These are phyloP conservation scores for Kazachstania africana DNA, from an alignment of 805 yeast species.

Conservation along the genomic window DNA sequence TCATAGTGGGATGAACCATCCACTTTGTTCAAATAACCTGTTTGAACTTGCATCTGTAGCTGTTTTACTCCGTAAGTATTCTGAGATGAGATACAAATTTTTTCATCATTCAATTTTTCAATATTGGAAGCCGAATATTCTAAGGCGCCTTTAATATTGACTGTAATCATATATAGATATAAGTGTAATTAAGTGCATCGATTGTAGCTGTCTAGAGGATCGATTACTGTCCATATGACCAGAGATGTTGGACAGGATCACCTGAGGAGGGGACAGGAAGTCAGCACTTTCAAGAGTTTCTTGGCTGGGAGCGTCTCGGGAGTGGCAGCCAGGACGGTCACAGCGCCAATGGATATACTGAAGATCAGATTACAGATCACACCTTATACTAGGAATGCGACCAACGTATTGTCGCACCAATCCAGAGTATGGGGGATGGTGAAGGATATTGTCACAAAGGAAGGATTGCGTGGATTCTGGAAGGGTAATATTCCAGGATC, in stretches of 20 bases:
- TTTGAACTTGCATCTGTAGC: slow-evolving; percentile 6
- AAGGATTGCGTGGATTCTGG: slow-evolving; percentile 78
- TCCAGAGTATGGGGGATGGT: slow-evolving; percentile 22
- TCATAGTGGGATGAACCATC: slow-evolving; percentile 68
- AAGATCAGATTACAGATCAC: slow-evolving; percentile 22
- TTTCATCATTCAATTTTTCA: no score
- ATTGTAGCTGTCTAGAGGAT: no score
- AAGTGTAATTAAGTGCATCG: no score
- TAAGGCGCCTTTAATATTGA: no score
- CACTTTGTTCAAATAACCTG: slow-evolving; percentile 39
- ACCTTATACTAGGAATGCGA: slow-evolving; percentile 6
- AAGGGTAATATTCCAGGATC: slow-evolving; percentile 94
- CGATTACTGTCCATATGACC: no score
- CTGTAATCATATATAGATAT: no score
- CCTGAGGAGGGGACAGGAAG: slow-evolving; percentile 39
- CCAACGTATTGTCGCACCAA: neutral
- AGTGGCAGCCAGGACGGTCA: slow-evolving; percentile 35
- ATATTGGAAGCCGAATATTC: no score
- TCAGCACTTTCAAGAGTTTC: slow-evolving; percentile 41
- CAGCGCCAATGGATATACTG: slow-evolving; percentile 27
- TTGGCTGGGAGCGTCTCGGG: slow-evolving; percentile 70
- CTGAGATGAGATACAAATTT: no score
- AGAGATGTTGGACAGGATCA: slow-evolving; percentile 30
- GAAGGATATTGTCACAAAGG: slow-evolving; percentile 37
- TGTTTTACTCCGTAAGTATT: no score